These are phyloP conservation scores for Citrus unshiu DNA, from an alignment of 345 rosid genomes.

Conservation along the genomic window DNA sequence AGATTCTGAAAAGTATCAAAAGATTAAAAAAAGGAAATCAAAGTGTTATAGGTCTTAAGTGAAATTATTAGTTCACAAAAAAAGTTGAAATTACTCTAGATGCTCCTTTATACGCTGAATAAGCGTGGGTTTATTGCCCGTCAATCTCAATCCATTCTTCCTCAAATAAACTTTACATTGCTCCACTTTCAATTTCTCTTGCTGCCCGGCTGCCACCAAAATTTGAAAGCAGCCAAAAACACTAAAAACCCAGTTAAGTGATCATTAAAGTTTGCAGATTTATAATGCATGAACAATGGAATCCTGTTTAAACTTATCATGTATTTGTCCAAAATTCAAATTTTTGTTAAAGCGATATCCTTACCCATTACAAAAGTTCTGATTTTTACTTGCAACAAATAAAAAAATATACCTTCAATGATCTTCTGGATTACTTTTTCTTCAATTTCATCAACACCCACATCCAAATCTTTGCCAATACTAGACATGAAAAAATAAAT, in stretches of 20 bases:
- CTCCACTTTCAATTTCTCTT: conserved; percentile 51
- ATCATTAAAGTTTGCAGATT: not conserved
- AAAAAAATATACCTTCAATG: no score
- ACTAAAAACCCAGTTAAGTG: not conserved
- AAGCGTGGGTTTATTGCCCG: conserved; percentile 42
- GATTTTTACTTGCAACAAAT: no score
- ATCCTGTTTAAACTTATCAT: not conserved
- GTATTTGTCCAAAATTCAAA: no score
- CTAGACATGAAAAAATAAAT: no score
- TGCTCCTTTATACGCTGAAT: conserved; percentile 57
- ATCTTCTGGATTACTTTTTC: no score
- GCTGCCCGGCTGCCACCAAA: conserved; percentile 42
- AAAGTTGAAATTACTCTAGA: conserved; percentile 39
- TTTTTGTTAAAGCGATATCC: no score
- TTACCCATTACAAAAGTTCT: no score
- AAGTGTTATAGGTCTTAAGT: not conserved
- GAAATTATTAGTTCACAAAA: not conserved
- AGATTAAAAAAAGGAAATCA: not conserved
- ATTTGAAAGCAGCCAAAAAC: not conserved
- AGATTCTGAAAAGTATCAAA: conserved; percentile 32
- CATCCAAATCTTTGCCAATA: no score
- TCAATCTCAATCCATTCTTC: conserved; percentile 54
- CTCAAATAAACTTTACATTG: conserved; percentile 60
- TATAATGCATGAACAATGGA: not conserved
- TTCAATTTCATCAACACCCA: no score